phyloP scores from a whole-genome alignment of 2,329 filamentous ascomycete genomes.

The Botrytis squamosa region DNA sequence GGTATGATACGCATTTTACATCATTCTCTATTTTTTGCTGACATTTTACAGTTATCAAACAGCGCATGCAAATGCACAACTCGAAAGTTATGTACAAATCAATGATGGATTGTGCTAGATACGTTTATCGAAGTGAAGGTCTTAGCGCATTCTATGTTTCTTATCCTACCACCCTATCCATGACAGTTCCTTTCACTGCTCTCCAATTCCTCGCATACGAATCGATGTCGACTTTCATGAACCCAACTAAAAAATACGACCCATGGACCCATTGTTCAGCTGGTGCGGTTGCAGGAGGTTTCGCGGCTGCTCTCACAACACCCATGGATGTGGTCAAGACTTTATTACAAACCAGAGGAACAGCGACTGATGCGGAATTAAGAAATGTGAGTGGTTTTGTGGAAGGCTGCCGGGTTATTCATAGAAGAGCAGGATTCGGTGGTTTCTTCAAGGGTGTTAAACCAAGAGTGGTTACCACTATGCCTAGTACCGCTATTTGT shows the following conservation, averaged over 20 bases:
- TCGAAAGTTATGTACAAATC: conserved; percentile 85
- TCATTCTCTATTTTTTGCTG: conserved; percentile 18
- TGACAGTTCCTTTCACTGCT: conserved; percentile 97
- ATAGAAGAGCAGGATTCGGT: conserved; percentile 75
- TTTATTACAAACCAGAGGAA: conserved; percentile 88
- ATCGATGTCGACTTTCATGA: conserved; percentile 90
- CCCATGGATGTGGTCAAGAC: conserved; percentile 99
- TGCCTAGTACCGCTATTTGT: conserved; percentile 99
- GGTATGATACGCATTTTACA: conserved; percentile 52
- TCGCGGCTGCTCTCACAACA: conserved; percentile 90
- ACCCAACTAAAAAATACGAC: conserved; percentile 82
- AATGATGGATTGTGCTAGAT: conserved; percentile 80
- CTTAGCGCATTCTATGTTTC: conserved; percentile 94
- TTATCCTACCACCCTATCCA: conserved; percentile 94
- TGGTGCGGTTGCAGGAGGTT: conserved; percentile 86
- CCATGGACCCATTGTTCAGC: conserved; percentile 91
- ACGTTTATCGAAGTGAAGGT: conserved; percentile 85
- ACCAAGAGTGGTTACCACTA: conserved; percentile 89
- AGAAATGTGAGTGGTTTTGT: conserved; percentile 39
- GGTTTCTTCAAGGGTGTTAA: conserved; percentile 94
- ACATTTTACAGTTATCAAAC: conserved; percentile 78
- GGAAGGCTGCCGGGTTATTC: conserved; percentile 34
- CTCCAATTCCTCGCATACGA: conserved; percentile 98
- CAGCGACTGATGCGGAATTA: conserved; percentile 73
- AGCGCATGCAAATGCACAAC: conserved; percentile 97